A percentile compares a stretch with the other conserved stretches of the same genome.
Evolutionary conservation across 2,329 filamentous ascomycete species (phyloP).

Genomic region (Neospermospora avenae): DNA sequence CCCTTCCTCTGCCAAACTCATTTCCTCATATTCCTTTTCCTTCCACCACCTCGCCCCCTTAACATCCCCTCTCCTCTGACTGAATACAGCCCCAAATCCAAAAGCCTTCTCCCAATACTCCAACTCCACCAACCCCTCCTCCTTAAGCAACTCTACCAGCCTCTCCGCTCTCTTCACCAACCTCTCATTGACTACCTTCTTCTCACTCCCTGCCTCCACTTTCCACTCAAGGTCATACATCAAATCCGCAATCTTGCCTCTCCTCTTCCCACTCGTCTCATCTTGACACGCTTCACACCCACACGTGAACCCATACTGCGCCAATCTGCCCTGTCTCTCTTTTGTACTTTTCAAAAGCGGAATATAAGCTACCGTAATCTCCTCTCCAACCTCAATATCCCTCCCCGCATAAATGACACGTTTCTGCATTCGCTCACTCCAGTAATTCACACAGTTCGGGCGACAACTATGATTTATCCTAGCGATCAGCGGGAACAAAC

Average conservation of each 20-base stretch:
- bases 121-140: slow-evolving; percentile 25
- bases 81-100: slow-evolving; percentile 27
- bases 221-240: slow-evolving; percentile 37
- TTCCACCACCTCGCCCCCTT: slow-evolving; percentile 26
- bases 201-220: slow-evolving; percentile 17
- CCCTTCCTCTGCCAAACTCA: neutral
- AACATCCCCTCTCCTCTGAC: slow-evolving; percentile 15
- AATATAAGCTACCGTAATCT: slow-evolving; percentile 40
- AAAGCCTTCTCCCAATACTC: slow-evolving; percentile 30
- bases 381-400: slow-evolving; percentile 37
- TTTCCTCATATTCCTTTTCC: slow-evolving; percentile 21
- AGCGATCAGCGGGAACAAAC: slow-evolving; percentile 37
- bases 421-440: slow-evolving; percentile 34
- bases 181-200: slow-evolving; percentile 14
- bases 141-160: slow-evolving; percentile 26
- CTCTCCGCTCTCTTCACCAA: slow-evolving; percentile 18
- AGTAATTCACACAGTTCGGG: slow-evolving; percentile 38
- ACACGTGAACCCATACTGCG: slow-evolving; percentile 38
- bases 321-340: slow-evolving; percentile 29
- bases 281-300: slow-evolving; percentile 38
- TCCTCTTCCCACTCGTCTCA: slow-evolving; percentile 25
- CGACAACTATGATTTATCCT: slow-evolving; percentile 40
- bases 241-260: slow-evolving; percentile 31
- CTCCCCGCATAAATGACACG: slow-evolving; percentile 37
- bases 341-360: slow-evolving; percentile 22